Evolutionary conservation across 1,284 basidiomycete species (phyloP).

Genomic region (Athelia psychrophila): DNA sequence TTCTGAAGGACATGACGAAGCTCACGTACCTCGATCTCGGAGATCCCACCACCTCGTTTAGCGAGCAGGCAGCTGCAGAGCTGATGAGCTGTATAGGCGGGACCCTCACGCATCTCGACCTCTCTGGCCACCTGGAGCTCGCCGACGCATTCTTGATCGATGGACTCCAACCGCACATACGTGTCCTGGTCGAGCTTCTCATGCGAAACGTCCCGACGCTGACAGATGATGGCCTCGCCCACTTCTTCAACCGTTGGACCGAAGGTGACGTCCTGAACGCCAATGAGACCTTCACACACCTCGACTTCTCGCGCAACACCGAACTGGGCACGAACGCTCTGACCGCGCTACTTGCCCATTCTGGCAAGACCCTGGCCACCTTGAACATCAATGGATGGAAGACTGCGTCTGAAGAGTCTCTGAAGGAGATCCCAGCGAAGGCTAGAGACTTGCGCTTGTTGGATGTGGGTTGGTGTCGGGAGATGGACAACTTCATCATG

Average conservation of each 20-base stretch:
- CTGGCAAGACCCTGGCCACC: slow-evolving; percentile 55
- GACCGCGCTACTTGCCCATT: slow-evolving; percentile 66
- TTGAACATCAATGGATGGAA: slow-evolving; percentile 83
- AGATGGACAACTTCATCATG: slow-evolving; percentile 81
- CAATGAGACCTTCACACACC: slow-evolving; percentile 40
- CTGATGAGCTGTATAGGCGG: slow-evolving; percentile 53
- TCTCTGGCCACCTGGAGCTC: slow-evolving; percentile 35
- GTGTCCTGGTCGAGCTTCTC: slow-evolving; percentile 51
- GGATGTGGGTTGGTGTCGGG: slow-evolving; percentile 88
- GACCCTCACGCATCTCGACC: slow-evolving; percentile 46
- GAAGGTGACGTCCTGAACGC: slow-evolving; percentile 20
- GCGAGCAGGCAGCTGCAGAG: slow-evolving; percentile 55
- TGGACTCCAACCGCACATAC: slow-evolving; percentile 58
- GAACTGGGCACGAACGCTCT: slow-evolving; percentile 60
- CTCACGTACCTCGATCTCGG: slow-evolving; percentile 63
- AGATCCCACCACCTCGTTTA: slow-evolving; percentile 47
- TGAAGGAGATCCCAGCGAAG: slow-evolving; percentile 49
- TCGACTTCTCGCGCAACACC: slow-evolving; percentile 66
- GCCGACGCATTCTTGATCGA: slow-evolving; percentile 42
- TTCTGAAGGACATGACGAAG: slow-evolving; percentile 45
- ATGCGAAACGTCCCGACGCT: slow-evolving; percentile 63
- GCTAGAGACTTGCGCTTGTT: slow-evolving; percentile 56
- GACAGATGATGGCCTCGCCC: slow-evolving; percentile 65
- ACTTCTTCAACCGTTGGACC: slow-evolving; percentile 53
- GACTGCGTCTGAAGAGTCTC: slow-evolving; percentile 51